Evolutionary conservation across 2,329 filamentous ascomycete genomes (phyloP).

Genomic region (Rosellinia necatrix): DNA sequence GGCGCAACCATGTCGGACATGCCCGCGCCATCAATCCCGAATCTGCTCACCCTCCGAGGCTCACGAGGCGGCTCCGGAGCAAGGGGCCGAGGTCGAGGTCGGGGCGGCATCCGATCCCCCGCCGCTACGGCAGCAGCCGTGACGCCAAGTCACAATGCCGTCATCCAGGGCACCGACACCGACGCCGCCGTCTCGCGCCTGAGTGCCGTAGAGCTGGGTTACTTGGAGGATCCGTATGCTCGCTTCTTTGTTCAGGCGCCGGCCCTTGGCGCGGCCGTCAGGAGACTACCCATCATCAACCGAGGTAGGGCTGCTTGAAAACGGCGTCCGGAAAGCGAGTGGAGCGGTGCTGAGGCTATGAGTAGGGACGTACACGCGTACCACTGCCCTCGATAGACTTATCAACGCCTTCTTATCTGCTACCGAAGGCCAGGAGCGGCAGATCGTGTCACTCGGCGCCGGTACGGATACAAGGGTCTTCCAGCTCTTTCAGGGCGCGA

Average conservation of each 20-base stretch:
- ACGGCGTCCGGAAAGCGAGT: slow-evolving; percentile 10
- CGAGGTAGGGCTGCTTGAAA: slow-evolving; percentile 63
- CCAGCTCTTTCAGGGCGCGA: slow-evolving; percentile 63
- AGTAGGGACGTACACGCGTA: slow-evolving; percentile 89
- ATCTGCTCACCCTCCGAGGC: slow-evolving; percentile 66
- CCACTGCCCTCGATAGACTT: slow-evolving; percentile 78
- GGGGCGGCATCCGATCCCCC: slow-evolving; percentile 29
- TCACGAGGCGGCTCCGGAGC: slow-evolving; percentile 49
- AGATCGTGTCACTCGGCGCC: slow-evolving; percentile 91
- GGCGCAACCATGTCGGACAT: slow-evolving; percentile 48
- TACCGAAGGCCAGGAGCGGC: slow-evolving; percentile 51
- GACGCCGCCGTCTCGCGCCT: slow-evolving; percentile 88
- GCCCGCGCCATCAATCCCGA: slow-evolving; percentile 77
- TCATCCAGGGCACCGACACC: slow-evolving; percentile 86
- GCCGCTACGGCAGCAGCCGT: slow-evolving; percentile 23
- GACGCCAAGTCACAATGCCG: slow-evolving; percentile 63
- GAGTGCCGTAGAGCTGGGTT: slow-evolving; percentile 85
- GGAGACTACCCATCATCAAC: slow-evolving; percentile 90
- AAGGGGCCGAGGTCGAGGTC: slow-evolving; percentile 41
- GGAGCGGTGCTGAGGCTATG: slow-evolving; percentile 34
- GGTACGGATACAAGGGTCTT: slow-evolving; percentile 92
- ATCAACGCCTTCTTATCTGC: slow-evolving; percentile 70
- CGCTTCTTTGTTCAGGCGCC: slow-evolving; percentile 63
- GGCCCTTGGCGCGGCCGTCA: slow-evolving; percentile 51
- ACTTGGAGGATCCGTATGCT: slow-evolving; percentile 82